Evolutionary conservation across 1,284 basidiomycete species (phyloP), one percentile per base, ranked within the genome.

Genomic region (Pseudozyma thailandica): DNA sequence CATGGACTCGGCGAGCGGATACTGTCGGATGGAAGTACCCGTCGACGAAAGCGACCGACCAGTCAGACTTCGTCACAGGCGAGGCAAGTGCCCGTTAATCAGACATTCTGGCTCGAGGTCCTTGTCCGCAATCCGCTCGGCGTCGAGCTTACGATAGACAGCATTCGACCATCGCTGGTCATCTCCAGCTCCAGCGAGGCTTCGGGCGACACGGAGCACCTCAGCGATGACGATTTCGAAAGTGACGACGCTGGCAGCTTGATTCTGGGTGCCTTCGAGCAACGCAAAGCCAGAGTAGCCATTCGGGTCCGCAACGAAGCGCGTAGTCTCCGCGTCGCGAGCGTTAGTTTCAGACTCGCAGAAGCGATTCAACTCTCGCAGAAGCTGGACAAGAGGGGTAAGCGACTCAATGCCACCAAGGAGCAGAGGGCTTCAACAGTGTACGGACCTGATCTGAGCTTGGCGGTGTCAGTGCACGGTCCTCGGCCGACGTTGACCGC

Each of bases 81-180:
- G 8, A 57, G 51, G 23, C 37, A 51, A 33, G 58, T 58, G 26
- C 13, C 83, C 75, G 18, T 69, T 68, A 53, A 68, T 38, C 72
- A 86, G 50, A 59, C 76, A 0, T 84, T 86, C 45, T 66, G 66
- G 41, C 77, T 86, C 25, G 83, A 85, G 28, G 65, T 86, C 4
- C 51, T 74, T 6, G 84, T 84, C 13, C 66, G 46, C 3, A 87
- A 87, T 61, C 85, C 85, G 6, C 81, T 87, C 31, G 62, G 59
- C 20, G 48, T 83, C 20, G 59, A 64, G 3, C 20, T 76, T 7
- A 27, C 45, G 0, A 15, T 75, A 7, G 53, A 52, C 39, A 8
- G 18, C 6, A 55, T 69, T 12, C 28, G 46, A 63, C 53, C 31
- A 35, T 44, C 25, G 42, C 63, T 53, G 18, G 10, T 6, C 42